Evolutionary conservation across 768 basidiomycete genomes (phyloP).

Genomic region (Basidioascus undulatus): DNA sequence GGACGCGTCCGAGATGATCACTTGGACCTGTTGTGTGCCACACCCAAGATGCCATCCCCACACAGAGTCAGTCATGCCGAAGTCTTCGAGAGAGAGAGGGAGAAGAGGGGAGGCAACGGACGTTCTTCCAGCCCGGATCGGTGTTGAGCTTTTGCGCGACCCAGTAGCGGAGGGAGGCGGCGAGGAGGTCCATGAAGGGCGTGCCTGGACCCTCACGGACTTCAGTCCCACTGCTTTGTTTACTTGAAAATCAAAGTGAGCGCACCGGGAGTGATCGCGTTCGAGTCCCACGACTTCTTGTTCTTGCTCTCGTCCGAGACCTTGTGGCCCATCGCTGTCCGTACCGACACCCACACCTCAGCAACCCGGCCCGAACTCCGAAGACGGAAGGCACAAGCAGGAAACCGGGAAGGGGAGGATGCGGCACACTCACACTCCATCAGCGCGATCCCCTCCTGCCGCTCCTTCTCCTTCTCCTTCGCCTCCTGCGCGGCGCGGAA

Average conservation of each 20-base stretch:
- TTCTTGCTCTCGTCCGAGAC: conserved; percentile 51
- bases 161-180: conserved; percentile 79
- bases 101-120: conserved; percentile 19
- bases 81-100: background rate
- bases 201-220: conserved; percentile 29
- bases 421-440: conserved; percentile 46
- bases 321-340: conserved; percentile 69
- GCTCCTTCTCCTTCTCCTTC: conserved; percentile 71
- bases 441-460: conserved; percentile 50
- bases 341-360: background rate
- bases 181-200: conserved; percentile 88
- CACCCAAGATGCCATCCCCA: too few relatives aligned
- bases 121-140: conserved; percentile 87
- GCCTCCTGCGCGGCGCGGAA: conserved; percentile 91
- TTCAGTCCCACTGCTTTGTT: background rate
- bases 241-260: background rate
- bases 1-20: conserved; percentile 86
- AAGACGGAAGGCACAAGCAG: background rate
- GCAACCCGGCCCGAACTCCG: background rate
- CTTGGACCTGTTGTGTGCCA: conserved; percentile 39
- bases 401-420: background rate
- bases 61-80: background rate
- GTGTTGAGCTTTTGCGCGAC: conserved; percentile 81
- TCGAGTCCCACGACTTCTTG: conserved; percentile 83
- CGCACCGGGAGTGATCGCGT: conserved; percentile 83